Conservation (phyloP, 1,139 yeast genomes). For the Candida sanyaensis region DNA sequence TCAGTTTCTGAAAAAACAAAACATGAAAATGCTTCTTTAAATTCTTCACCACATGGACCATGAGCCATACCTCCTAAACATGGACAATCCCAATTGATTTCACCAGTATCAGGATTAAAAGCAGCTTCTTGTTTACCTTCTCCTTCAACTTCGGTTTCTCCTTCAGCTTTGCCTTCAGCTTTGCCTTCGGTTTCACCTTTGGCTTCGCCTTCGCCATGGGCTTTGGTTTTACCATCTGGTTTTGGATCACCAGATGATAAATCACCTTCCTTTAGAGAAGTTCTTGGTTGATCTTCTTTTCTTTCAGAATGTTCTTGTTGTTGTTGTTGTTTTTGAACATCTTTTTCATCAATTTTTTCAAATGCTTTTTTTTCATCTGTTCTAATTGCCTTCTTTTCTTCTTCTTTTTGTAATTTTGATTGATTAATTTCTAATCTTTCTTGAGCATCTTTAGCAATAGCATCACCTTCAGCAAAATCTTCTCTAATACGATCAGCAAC, state of each 20-base stretch:
- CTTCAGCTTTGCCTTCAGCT: no score
- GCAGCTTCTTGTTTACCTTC: conserved; percentile 55
- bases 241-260: not conserved
- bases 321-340: not conserved
- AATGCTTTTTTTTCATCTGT: conserved; percentile 10
- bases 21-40: conserved; percentile 94
- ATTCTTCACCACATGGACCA: conserved; percentile 98
- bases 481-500: conserved; percentile 10
- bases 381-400: conserved; percentile 13
- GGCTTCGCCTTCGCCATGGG: conserved; percentile 18
- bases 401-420: conserved; percentile 11
- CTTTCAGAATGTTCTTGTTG: conserved; percentile 5
- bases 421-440: conserved; percentile 7
- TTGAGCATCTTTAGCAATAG: conserved; percentile 5
- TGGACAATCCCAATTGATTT: conserved; percentile 99
- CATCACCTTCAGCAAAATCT: conserved; percentile 9
- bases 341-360: conserved; percentile 4
- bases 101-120: conserved; percentile 96
- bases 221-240: conserved; percentile 4
- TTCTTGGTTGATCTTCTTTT: conserved; percentile 1
- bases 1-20: conserved; percentile 94
- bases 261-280: not conserved
- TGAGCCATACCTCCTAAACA: conserved; percentile 99
- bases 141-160: not conserved
- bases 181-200: no score